Evolutionary conservation across 1,284 basidiomycete species (phyloP), one percentile per base, ranked within the genome.

Genomic region (Rhodotorula glutinis): DNA sequence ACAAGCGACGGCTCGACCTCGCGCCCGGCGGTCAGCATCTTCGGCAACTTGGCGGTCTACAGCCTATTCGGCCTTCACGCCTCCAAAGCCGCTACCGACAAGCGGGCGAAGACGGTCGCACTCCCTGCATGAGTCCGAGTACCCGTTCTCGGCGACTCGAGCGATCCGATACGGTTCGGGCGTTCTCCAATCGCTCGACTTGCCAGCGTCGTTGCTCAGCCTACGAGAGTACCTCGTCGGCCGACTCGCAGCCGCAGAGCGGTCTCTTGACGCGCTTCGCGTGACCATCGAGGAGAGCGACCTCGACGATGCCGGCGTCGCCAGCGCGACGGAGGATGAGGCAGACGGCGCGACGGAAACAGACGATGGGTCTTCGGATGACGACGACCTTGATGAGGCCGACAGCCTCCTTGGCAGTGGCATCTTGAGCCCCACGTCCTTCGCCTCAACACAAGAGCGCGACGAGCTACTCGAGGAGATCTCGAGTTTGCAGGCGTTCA

Each of bases 161-260:
- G 64, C 67, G 2, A 40, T 70, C 57, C 30, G 25, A 16, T 66
- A 66, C 47, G 62, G 63, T 10, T 73, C 71, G 38, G 41, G 53
- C 16, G 63, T 71, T 16, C 62, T 73, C 43, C 53, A 68, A 16
- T 66, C 63, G 53, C 62, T 72, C 38, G 71, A 73, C 44, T 44
- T 73, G 46, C 62, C 66, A 4, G 60, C 57, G 7, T 65, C 63
- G 19, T 47, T 70, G 25, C 10, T 30, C 25, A 38, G 54, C 44
- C 30, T 73, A 13, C 54, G 53, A 29, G 59, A 66, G 17, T 66
- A 62, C 62, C 57, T 73, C 27, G 44, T 57, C 7, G 60, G 64
- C 41, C 62, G 58, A 43, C 44, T 73, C 30, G 71, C 66, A 14
- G 53, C 64, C 17, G 66, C 62, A 1, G 71, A 73, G 60, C 51